These are phyloP conservation scores for Ascoidea asiatica DNA, from an alignment of 805 yeast genomes.

Conservation along the genomic window DNA sequence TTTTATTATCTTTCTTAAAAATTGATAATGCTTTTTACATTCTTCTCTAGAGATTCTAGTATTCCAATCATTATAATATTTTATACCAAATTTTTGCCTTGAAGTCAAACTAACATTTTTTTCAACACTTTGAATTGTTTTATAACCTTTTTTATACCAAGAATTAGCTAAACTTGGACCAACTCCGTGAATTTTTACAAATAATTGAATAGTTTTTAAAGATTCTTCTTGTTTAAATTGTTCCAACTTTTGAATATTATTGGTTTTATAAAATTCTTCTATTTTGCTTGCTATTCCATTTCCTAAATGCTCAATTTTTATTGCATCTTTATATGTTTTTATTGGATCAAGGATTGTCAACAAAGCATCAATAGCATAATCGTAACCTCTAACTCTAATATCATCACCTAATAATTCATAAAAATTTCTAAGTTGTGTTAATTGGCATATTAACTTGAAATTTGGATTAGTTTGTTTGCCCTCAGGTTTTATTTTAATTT, in stretches of 20 bases:
- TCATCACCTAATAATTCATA: constrained; percentile 21
- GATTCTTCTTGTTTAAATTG: constrained; percentile 15
- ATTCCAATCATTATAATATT: constrained; percentile 33
- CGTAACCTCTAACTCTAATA: constrained; percentile 27
- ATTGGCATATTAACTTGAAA: constrained; percentile 3
- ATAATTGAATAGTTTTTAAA: constrained; percentile 16
- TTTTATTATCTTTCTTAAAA: constrained; percentile 15
- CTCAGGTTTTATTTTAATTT: too few species aligned
- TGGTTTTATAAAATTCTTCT: constrained; percentile 30
- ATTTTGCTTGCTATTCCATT: constrained; percentile 26
- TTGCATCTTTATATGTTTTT: constrained; percentile 23
- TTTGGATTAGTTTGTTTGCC: too few species aligned
- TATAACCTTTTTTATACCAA: constrained; percentile 25
- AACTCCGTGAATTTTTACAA: constrained; percentile 34
- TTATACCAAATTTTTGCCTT: constrained; percentile 25
- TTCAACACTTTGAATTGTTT: constrained; percentile 25
- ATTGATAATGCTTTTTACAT: constrained; percentile 25
- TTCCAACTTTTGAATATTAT: constrained; percentile 14
- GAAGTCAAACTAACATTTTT: constrained; percentile 15
- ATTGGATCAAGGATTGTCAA: constrained; percentile 18
- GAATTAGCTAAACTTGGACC: constrained; percentile 27
- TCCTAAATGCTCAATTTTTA: constrained; percentile 26
- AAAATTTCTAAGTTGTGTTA: constrained; percentile 3
- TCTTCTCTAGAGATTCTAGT: constrained; percentile 30
- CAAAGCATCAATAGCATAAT: constrained; percentile 27